Conservation (phyloP, 495 filamentous ascomycete species). For the Amphirosellinia nigrospora region DNA sequence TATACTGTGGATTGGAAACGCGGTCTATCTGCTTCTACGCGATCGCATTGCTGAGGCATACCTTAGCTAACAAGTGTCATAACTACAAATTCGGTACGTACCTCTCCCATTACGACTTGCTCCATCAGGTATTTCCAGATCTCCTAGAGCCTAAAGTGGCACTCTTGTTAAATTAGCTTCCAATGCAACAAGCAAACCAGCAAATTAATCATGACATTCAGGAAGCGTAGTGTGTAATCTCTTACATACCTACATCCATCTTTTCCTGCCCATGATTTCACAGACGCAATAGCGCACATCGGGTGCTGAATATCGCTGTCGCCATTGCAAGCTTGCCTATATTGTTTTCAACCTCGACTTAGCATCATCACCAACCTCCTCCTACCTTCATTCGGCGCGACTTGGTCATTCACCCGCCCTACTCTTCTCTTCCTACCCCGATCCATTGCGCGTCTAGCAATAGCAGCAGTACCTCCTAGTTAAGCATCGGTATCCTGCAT, state of each 20-base stretch:
- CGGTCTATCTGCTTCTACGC: not conserved
- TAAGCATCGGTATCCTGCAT: slow-evolving; percentile 9
- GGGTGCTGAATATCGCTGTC: not conserved
- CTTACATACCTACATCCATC: not conserved
- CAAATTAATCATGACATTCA: slow-evolving; percentile 5
- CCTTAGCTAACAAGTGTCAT: not conserved
- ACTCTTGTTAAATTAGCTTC: slow-evolving; percentile 20
- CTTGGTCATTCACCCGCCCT: not conserved
- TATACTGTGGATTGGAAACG: not conserved
- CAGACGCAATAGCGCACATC: slow-evolving; percentile 13
- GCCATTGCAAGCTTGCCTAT: not conserved
- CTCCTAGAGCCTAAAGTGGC: slow-evolving; percentile 14
- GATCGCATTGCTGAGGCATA: slow-evolving; percentile 10
- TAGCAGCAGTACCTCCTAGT: not conserved
- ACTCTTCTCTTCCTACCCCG: not conserved
- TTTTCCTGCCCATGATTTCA: slow-evolving; percentile 8
- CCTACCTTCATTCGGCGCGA: not conserved
- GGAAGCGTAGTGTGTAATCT: slow-evolving; percentile 8
- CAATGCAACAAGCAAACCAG: slow-evolving; percentile 12
- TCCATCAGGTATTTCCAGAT: not conserved
- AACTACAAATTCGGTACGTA: slow-evolving; percentile 13
- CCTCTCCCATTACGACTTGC: not conserved
- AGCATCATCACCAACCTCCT: not conserved
- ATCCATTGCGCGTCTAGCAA: slow-evolving; percentile 10
- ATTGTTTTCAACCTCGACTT: slow-evolving; percentile 9